These are phyloP conservation scores for Marasmius sp. DNA, from an alignment of 1,284 basidiomycete species.

Conservation along the genomic window DNA sequence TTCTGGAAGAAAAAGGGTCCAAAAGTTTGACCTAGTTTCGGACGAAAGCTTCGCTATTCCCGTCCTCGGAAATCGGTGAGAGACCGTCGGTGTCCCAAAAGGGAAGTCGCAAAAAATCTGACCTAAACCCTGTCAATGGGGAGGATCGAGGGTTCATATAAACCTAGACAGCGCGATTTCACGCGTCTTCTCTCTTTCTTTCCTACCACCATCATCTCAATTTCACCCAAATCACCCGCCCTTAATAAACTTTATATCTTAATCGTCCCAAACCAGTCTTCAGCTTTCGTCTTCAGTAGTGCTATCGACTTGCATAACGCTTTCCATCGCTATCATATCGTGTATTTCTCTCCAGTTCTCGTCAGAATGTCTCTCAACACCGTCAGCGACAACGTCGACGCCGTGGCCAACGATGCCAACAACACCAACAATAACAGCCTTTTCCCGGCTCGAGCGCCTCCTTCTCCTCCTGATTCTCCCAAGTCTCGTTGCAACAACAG, in stretches of 20 bases:
- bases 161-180: not conserved
- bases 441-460: conserved; percentile 4
- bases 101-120: not conserved
- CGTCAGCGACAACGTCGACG: not conserved
- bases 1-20: not conserved
- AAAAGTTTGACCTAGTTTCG: not conserved
- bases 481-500: not conserved
- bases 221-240: not conserved
- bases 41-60: not conserved
- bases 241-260: conserved; percentile 7
- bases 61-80: not conserved
- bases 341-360: conserved; percentile 6
- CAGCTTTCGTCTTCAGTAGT: conserved; percentile 2
- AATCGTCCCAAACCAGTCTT: not conserved
- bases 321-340: conserved; percentile 13
- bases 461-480: conserved; percentile 9
- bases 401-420: not conserved
- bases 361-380: not conserved
- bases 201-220: conserved; percentile 10
- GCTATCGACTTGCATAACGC: conserved; percentile 2
- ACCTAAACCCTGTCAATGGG: not conserved
- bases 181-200: conserved; percentile 6
- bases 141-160: not conserved
- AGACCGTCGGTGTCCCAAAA: not conserved
- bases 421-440: not conserved